These are phyloP conservation scores for Canna indica DNA, from an alignment of 176 grass and related monocot species.

Conservation along the genomic window DNA sequence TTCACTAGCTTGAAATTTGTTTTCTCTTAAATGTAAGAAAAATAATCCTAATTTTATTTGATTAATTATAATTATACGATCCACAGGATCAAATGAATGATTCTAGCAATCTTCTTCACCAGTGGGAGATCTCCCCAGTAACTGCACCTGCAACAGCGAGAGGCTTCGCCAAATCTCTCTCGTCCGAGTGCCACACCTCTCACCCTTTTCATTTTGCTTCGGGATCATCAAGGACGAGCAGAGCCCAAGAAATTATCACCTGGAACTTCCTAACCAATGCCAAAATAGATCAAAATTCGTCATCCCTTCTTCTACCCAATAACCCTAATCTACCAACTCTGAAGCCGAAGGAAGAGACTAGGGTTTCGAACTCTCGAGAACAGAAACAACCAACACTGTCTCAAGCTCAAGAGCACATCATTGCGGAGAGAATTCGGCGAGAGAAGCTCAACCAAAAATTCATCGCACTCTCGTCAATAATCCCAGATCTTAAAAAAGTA, in stretches of 20 bases:
- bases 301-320: neutral
- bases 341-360: neutral
- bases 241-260: neutral
- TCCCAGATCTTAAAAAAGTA: conserved; percentile 64
- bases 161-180: neutral
- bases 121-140: neutral
- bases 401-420: conserved; percentile 45
- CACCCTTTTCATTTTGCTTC: neutral
- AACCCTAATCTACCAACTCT: neutral
- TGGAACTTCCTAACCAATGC: neutral
- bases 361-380: no score
- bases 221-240: neutral
- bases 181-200: neutral
- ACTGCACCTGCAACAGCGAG: neutral
- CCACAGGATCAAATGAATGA: conserved; percentile 8
- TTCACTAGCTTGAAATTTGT: no score
- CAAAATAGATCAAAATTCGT: neutral
- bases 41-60: no score
- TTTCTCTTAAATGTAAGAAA: neutral
- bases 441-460: conserved; percentile 71
- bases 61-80: neutral
- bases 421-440: conserved; percentile 50
- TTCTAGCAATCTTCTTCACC: neutral
- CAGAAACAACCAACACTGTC: neutral
- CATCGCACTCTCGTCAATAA: conserved; percentile 38